phyloP scores from a whole-genome alignment of 2,329 filamentous ascomycete species.

The Colletotrichum filicis region DNA sequence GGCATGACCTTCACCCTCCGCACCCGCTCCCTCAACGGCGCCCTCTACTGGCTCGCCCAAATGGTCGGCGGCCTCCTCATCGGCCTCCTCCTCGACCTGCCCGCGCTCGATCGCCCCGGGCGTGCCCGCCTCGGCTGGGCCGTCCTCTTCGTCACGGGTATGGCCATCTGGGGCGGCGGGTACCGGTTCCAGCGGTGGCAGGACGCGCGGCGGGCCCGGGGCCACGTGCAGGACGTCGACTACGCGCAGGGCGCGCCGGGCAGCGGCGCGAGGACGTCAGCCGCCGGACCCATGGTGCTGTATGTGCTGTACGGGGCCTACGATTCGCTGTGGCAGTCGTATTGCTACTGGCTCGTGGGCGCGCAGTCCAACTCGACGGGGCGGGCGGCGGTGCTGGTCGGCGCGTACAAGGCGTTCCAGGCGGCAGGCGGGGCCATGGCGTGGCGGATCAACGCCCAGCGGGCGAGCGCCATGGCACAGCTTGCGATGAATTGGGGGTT shows the following conservation, averaged over 20 bases:
- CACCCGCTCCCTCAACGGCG: conserved; percentile 61
- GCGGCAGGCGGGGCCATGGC: conserved; percentile 56
- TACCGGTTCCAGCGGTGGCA: conserved; percentile 73
- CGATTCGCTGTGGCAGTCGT: conserved; percentile 74
- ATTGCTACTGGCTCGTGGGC: conserved; percentile 69
- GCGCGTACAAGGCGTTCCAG: conserved; percentile 59
- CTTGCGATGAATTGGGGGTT: conserved; percentile 58
- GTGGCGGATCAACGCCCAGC: conserved; percentile 54
- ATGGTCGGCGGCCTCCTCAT: conserved; percentile 64
- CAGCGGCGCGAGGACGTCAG: conserved; percentile 48
- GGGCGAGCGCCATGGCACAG: conserved; percentile 50
- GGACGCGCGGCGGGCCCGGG: conserved; percentile 50
- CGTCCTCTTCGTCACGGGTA: conserved; percentile 58
- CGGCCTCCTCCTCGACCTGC: conserved; percentile 56
- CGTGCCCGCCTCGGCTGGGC: conserved; percentile 59
- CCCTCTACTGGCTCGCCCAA: conserved; percentile 67
- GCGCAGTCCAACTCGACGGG: conserved; percentile 54
- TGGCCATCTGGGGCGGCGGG: conserved; percentile 69
- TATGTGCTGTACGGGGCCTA: conserved; percentile 79
- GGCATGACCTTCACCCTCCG: too few relatives aligned
- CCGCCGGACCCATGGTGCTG: conserved; percentile 67
- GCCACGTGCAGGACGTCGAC: conserved; percentile 57
- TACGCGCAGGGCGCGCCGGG: conserved; percentile 58
- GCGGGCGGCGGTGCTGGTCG: conserved; percentile 55
- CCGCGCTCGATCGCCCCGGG: conserved; percentile 52